phyloP scores from a whole-genome alignment of 305 asterid genomes.

The Caryopteris hybrid region DNA sequence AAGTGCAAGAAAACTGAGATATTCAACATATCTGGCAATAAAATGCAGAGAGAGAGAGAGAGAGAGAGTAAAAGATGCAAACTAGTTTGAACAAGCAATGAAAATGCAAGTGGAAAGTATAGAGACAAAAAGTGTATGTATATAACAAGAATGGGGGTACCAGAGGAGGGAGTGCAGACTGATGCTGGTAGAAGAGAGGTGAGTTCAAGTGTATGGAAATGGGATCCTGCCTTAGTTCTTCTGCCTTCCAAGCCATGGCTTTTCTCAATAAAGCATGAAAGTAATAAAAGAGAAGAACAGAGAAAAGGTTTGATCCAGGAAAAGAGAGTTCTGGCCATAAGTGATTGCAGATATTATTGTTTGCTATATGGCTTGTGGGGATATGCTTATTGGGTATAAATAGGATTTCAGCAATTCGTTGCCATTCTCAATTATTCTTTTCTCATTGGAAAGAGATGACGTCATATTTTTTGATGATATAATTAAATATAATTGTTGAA shows the following conservation, averaged over 20 bases:
- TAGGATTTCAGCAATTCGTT: constrained; percentile 15
- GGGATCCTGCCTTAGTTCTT: constrained; percentile 5
- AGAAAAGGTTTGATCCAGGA: constrained; percentile 14
- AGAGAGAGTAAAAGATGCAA: too few species aligned
- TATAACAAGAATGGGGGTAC: constrained; percentile 30
- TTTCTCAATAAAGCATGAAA: constrained; percentile 15
- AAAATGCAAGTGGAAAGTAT: background rate
- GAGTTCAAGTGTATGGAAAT: constrained; percentile 38
- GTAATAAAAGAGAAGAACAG: constrained; percentile 17
- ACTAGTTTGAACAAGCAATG: background rate
- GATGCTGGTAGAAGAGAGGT: constrained; percentile 44
- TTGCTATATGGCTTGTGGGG: background rate
- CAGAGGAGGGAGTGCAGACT: constrained; percentile 39
- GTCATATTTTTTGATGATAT: too few species aligned
- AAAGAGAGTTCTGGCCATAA: constrained; percentile 26
- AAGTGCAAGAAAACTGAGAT: too few species aligned
- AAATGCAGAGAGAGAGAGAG: too few species aligned
- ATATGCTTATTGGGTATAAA: background rate
- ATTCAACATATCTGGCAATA: too few species aligned
- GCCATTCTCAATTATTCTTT: too few species aligned
- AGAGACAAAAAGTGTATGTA: background rate
- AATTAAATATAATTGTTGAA: too few species aligned
- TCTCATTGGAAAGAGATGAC: too few species aligned
- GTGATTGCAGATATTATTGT: background rate
- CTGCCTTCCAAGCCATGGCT: constrained; percentile 26